phyloP scores from a whole-genome alignment of 2,329 filamentous ascomycete genomes.

The Colletotrichum abscissum region DNA sequence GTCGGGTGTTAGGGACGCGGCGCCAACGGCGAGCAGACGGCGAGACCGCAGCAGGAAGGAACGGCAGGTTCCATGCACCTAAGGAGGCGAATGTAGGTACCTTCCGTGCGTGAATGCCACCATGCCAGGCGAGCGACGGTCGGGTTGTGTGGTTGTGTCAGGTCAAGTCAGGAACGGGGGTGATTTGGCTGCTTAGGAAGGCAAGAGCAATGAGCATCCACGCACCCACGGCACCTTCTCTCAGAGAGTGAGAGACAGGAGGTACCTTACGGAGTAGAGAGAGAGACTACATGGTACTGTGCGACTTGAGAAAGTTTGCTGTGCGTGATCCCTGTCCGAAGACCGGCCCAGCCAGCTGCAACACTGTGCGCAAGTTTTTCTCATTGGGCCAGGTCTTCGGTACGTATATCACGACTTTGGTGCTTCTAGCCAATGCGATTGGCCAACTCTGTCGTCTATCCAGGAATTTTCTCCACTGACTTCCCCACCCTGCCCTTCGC shows the following conservation, averaged over 20 bases:
- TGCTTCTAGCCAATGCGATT: constrained; percentile 3
- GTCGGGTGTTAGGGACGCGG: not conserved
- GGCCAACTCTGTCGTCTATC: constrained; percentile 7
- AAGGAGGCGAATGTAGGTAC: not conserved
- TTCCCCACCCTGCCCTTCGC: not conserved
- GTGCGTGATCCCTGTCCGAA: constrained; percentile 1
- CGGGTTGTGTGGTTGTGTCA: not conserved
- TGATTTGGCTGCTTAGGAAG: not conserved
- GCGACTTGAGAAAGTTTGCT: constrained; percentile 1
- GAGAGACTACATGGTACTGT: not conserved
- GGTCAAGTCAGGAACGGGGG: not conserved
- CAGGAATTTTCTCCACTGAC: not conserved
- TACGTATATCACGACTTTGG: not conserved
- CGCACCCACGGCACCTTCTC: too few relatives aligned
- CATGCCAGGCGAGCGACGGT: not conserved
- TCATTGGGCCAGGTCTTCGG: not conserved
- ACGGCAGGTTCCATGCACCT: not conserved
- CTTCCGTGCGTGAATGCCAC: not conserved
- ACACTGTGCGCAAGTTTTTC: constrained; percentile 27
- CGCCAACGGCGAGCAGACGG: not conserved
- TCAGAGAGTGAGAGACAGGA: too few relatives aligned
- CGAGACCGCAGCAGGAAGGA: not conserved
- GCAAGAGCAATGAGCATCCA: too few relatives aligned
- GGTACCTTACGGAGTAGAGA: too few relatives aligned
- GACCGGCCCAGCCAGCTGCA: not conserved